phyloP scores from a whole-genome alignment of 2,329 filamentous ascomycete genomes.

The Pyricularia sp. region DNA sequence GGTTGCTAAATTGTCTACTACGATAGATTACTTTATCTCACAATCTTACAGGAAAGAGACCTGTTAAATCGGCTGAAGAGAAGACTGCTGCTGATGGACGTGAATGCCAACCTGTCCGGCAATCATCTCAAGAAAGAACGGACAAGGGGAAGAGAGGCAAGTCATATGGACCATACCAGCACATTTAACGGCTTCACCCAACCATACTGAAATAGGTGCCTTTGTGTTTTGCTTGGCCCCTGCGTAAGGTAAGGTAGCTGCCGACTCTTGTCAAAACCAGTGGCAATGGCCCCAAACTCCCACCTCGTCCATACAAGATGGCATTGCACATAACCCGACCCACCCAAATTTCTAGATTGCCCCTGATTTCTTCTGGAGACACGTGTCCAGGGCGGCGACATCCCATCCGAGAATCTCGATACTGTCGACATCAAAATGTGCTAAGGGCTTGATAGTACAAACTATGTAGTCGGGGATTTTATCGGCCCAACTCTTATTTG shows the following conservation, averaged over 20 bases:
- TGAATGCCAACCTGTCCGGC: background rate
- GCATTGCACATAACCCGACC: background rate
- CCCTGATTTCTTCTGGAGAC: background rate
- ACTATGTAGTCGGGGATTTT: background rate
- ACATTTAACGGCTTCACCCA: background rate
- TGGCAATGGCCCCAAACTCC: background rate
- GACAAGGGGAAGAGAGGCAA: background rate
- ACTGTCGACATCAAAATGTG: background rate
- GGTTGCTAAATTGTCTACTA: background rate
- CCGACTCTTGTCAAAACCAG: background rate
- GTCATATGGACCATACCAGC: background rate
- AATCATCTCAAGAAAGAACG: background rate
- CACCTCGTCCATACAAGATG: background rate
- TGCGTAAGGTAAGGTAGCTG: too few species aligned
- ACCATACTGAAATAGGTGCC: background rate
- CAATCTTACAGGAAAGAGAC: too few species aligned
- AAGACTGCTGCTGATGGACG: too few species aligned
- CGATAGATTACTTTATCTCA: too few species aligned
- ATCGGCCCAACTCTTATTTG: background rate
- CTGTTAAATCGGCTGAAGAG: background rate
- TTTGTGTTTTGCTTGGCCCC: background rate
- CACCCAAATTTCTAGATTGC: background rate
- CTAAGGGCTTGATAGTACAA: background rate
- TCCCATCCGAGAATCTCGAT: background rate
- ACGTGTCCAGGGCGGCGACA: background rate